phyloP scores from a whole-genome alignment of 1,139 yeast genomes.

The Barnettozyma hawaiiensis region DNA sequence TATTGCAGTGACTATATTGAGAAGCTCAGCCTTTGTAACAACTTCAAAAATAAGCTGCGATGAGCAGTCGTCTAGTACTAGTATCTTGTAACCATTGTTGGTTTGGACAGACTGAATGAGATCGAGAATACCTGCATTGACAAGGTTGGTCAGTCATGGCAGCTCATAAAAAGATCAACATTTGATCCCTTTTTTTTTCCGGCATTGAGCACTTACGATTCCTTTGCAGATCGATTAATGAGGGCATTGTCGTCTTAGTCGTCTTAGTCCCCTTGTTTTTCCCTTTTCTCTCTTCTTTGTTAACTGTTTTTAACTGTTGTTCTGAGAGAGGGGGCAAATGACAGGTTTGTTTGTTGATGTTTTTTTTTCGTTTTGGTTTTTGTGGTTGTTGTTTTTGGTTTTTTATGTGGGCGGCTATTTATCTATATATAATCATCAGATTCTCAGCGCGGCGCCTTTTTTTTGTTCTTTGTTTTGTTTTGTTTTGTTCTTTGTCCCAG shows the following conservation, averaged over 20 bases:
- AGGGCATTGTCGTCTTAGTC: constrained; percentile 5
- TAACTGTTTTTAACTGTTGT: too few relatives aligned
- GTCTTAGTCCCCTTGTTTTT: too few relatives aligned
- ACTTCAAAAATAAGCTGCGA: constrained; percentile 32
- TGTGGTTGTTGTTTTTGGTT: too few relatives aligned
- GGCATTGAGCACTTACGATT: constrained; percentile 20
- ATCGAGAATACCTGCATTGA: constrained; percentile 19
- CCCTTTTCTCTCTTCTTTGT: too few relatives aligned
- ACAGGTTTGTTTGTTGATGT: too few relatives aligned
- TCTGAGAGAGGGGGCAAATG: too few relatives aligned
- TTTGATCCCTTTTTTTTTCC: too few relatives aligned
- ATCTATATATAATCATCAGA: too few relatives aligned
- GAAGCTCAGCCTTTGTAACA: constrained; percentile 33
- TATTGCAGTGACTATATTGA: constrained; percentile 25
- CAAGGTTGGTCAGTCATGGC: not conserved
- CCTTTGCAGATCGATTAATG: constrained; percentile 24
- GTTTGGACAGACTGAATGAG: constrained; percentile 20
- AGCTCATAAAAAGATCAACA: not conserved
- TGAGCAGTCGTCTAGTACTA: constrained; percentile 35
- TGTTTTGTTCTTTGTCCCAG: not conserved
- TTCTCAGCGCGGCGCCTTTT: too few relatives aligned
- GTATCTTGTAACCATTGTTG: constrained; percentile 33
- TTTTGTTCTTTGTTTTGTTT: too few relatives aligned
- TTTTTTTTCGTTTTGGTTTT: too few relatives aligned
- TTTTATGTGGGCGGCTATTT: too few relatives aligned